Conservation (phyloP, 139 green algal genomes). For the Auxenochlorella protothecoides region DNA sequence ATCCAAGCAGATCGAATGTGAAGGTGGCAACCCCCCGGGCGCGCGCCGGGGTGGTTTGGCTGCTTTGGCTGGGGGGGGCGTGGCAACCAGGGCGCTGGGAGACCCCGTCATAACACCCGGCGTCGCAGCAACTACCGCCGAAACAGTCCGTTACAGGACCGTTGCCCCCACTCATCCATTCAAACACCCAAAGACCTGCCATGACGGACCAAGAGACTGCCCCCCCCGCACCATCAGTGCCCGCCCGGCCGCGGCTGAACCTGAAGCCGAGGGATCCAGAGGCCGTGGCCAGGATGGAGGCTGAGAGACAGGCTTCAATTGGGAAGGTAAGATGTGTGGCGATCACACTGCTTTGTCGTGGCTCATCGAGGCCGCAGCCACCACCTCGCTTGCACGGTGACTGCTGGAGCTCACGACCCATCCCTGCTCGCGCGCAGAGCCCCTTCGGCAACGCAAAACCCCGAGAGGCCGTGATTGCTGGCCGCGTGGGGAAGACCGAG, state of each 20-base stretch:
- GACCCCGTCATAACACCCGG: too few species aligned
- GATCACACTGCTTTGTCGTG: neutral
- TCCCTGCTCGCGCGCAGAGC: constrained; percentile 23
- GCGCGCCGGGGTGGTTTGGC: too few species aligned
- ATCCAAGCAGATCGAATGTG: too few species aligned
- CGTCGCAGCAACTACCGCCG: too few species aligned
- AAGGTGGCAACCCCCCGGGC: too few species aligned
- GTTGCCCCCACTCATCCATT: too few species aligned
- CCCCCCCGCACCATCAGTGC: neutral
- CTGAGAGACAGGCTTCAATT: constrained; percentile 6
- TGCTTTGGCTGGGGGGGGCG: too few species aligned
- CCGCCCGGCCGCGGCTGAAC: constrained; percentile 8
- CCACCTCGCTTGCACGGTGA: neutral
- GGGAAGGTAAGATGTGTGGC: constrained; percentile 3
- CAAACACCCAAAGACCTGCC: too few species aligned
- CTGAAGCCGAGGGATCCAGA: constrained; percentile 23
- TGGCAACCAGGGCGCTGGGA: too few species aligned
- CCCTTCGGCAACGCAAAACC: constrained; percentile 67
- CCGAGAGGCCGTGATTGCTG: constrained; percentile 50
- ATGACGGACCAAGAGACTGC: too few species aligned
- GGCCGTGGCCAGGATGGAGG: constrained; percentile 16
- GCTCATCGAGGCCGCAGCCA: neutral
- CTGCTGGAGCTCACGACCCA: too few species aligned
- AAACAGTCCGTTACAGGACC: too few species aligned
- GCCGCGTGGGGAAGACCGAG: constrained; percentile 50